phyloP scores from a whole-genome alignment of 495 filamentous ascomycete genomes.

The Platismatia glauca region DNA sequence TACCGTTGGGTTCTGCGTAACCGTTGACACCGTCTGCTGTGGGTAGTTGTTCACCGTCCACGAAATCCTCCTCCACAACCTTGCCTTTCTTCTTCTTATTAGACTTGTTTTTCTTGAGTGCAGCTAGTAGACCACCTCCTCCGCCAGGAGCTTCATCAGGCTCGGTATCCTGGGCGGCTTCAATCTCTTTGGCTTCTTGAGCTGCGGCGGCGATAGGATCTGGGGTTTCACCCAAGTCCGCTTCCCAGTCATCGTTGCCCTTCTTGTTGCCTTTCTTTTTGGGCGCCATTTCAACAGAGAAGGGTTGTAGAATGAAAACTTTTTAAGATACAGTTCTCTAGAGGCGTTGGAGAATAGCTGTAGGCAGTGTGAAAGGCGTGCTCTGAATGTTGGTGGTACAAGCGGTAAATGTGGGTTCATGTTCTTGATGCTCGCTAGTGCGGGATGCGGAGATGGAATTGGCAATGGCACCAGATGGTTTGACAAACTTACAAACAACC shows the following conservation, averaged over 20 bases:
- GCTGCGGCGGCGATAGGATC: conserved; percentile 44
- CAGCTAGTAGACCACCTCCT: conserved; percentile 69
- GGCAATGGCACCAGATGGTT: too few species aligned
- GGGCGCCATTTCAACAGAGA: conserved; percentile 55
- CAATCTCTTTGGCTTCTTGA: conserved; percentile 40
- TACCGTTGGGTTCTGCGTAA: conserved; percentile 32
- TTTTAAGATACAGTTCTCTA: not conserved
- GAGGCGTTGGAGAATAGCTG: not conserved
- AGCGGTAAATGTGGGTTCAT: conserved; percentile 9
- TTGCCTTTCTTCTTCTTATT: conserved; percentile 93
- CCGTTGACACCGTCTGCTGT: conserved; percentile 31
- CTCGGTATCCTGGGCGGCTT: conserved; percentile 39
- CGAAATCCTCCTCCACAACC: conserved; percentile 53
- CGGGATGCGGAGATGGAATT: conserved; percentile 3
- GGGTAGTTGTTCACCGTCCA: conserved; percentile 59
- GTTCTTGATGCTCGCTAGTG: conserved; percentile 8
- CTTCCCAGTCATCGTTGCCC: conserved; percentile 89
- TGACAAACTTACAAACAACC: not conserved
- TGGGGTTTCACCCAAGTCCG: conserved; percentile 72
- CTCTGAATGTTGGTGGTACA: not conserved
- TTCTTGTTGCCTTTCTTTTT: conserved; percentile 92
- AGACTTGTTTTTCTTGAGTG: conserved; percentile 78
- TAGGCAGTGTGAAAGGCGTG: not conserved
- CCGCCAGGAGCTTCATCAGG: conserved; percentile 39
- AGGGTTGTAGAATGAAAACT: too few species aligned